phyloP scores from a whole-genome alignment of 306 rosid species.

The Hippophae gyantsensis region DNA sequence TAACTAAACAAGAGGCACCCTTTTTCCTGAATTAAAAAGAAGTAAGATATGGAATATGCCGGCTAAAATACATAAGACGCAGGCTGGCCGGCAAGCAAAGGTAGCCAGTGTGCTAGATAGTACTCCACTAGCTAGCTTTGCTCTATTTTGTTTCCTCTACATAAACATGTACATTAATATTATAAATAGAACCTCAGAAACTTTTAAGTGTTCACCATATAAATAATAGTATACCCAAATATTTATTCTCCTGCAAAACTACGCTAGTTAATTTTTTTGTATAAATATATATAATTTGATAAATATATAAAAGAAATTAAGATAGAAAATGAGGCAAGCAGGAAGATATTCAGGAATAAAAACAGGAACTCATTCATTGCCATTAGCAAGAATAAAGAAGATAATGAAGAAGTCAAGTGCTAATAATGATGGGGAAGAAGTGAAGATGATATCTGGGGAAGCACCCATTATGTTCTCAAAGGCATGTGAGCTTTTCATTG shows the following conservation, averaged over 20 bases:
- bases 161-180: too few species aligned
- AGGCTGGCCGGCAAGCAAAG: not conserved
- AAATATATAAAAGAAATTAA: slow-evolving; percentile 18
- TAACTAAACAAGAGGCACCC: too few species aligned
- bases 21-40: too few species aligned
- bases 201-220: too few species aligned
- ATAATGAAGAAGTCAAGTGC: slow-evolving; percentile 60
- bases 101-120: not conserved
- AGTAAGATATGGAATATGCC: not conserved
- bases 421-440: slow-evolving; percentile 45
- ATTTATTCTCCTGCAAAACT: too few species aligned
- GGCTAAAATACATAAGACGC: not conserved
- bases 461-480: slow-evolving; percentile 61
- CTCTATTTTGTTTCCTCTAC: not conserved
- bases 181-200: too few species aligned
- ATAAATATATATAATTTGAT: too few species aligned
- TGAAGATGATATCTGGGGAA: slow-evolving; percentile 73
- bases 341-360: slow-evolving; percentile 55
- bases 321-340: slow-evolving; percentile 54
- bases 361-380: slow-evolving; percentile 50
- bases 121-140: not conserved
- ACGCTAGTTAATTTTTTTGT: too few species aligned
- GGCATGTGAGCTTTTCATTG: slow-evolving; percentile 68
- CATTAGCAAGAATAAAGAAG: slow-evolving; percentile 75
- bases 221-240: too few species aligned